These are phyloP conservation scores for Aspergillus affinis DNA, from an alignment of 495 filamentous ascomycete species.

Conservation along the genomic window DNA sequence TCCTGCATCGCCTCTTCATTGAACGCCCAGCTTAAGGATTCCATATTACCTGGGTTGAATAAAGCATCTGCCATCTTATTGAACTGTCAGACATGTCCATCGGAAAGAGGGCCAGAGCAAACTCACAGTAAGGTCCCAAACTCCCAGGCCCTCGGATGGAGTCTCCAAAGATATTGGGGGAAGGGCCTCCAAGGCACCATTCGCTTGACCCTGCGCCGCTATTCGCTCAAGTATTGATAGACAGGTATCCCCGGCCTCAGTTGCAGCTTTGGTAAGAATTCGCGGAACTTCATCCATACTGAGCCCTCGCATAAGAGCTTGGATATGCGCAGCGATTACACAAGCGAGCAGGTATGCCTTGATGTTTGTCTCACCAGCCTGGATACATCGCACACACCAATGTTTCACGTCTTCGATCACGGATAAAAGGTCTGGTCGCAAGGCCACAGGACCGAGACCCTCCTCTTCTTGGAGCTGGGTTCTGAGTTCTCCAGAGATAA, in stretches of 20 bases:
- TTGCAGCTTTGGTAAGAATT: conserved; percentile 36
- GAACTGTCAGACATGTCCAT: neutral
- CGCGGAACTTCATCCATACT: conserved; percentile 28
- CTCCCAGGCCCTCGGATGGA: conserved; percentile 16
- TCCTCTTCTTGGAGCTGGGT: conserved; percentile 53
- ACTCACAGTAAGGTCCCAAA: conserved; percentile 29
- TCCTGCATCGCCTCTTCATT: neutral
- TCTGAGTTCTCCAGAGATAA: conserved; percentile 49
- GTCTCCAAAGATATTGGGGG: neutral
- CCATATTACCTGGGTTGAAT: neutral
- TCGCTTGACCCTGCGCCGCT: conserved; percentile 15
- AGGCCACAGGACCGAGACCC: conserved; percentile 37
- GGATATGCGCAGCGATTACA: conserved; percentile 43
- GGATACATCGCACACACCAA: conserved; percentile 42
- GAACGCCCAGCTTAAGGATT: neutral
- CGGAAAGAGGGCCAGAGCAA: neutral
- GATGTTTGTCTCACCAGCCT: conserved; percentile 56
- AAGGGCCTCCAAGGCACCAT: neutral
- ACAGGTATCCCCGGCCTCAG: conserved; percentile 34
- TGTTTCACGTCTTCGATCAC: conserved; percentile 45
- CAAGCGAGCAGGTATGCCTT: conserved; percentile 51
- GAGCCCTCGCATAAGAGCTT: conserved; percentile 39
- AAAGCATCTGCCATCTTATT: neutral
- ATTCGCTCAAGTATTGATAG: conserved; percentile 30
- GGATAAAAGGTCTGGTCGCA: conserved; percentile 48